Evolutionary conservation across 352 stramenopile species (phyloP), one percentile per base, ranked within the genome.

Genomic region (Pythium chondricola): DNA sequence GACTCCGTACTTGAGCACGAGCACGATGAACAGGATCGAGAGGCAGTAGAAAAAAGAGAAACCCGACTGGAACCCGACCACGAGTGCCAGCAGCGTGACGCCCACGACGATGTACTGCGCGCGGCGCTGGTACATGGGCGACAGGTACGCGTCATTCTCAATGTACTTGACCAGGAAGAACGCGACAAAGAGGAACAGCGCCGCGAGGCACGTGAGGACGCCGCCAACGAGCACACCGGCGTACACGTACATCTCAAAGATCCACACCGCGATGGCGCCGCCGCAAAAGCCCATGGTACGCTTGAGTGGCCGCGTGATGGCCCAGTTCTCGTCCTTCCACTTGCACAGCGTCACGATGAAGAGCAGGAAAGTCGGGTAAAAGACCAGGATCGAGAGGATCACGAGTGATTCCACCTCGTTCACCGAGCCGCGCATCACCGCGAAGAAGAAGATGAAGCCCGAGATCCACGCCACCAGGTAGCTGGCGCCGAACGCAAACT

Each of bases 161-260:
- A 91, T 65, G 70, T 83, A 95, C 47, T 94, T 86, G 20, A 85
- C 52, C 13, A 94, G 42, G 21, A 92, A 90, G 31, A 82, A 88
- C 17, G 71, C 66, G 51, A 86, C 58, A 32, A 93, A 81, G 17
- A 92, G 39, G 27, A 89, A 88, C 3, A 90, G 61, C 8, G 57
- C 52, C 17, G 74, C 43, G 18, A 89, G 36, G 27, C 91, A 78
- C 0, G 76, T 79, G 17, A 93, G 58, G 10, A 77, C 47, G 0
- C 62, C 64, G 5, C 83, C 85, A 5, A 88, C 57, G 0, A 72
- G 51, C 7, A 85, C 50, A 24, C 69, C 69, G 0, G 58, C 71
- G 25, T 74, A 95, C 18, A 91, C 48, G 43, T 86, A 93, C 62
- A 91, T 81, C 53, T 92, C 75, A 24, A 85, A 71, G 37, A 92